These are phyloP conservation scores for Coix lacrymajobi DNA, from an alignment of 176 grass and related monocot genomes.

Conservation along the genomic window DNA sequence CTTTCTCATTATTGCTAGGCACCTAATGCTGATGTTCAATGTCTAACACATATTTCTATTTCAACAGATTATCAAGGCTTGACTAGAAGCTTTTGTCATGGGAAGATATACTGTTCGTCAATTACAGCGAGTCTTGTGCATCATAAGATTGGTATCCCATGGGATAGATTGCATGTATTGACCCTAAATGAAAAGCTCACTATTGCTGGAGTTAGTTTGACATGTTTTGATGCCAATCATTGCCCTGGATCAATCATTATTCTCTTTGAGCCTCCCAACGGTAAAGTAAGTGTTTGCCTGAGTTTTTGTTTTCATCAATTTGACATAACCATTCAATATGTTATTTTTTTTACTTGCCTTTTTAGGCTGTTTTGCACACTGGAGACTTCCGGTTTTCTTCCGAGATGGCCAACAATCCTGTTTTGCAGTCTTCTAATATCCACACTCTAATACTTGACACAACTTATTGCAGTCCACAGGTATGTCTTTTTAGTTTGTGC, in stretches of 20 bases:
- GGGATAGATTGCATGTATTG: constrained; percentile 78
- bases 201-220: constrained; percentile 66
- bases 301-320: not conserved
- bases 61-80: constrained; percentile 87
- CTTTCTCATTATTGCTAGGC: constrained; percentile 1
- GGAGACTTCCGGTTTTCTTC: constrained; percentile 88
- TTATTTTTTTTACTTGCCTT: constrained; percentile 28
- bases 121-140: constrained; percentile 85
- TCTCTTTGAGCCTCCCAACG: constrained; percentile 91
- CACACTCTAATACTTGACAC: constrained; percentile 92
- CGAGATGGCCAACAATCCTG: constrained; percentile 62
- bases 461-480: constrained; percentile 84
- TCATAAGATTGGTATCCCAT: constrained; percentile 83
- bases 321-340: not conserved
- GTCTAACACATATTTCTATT: not conserved
- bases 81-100: constrained; percentile 90
- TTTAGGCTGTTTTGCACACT: constrained; percentile 90
- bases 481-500: constrained; percentile 24
- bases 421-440: constrained; percentile 56
- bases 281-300: constrained; percentile 60
- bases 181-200: constrained; percentile 73
- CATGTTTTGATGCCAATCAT: constrained; percentile 94
- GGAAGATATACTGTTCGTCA: constrained; percentile 90
- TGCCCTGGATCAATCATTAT: constrained; percentile 91
- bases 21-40: not conserved